Conservation (phyloP, 2,329 filamentous ascomycete species). For the Aspergillus terreus region DNA sequence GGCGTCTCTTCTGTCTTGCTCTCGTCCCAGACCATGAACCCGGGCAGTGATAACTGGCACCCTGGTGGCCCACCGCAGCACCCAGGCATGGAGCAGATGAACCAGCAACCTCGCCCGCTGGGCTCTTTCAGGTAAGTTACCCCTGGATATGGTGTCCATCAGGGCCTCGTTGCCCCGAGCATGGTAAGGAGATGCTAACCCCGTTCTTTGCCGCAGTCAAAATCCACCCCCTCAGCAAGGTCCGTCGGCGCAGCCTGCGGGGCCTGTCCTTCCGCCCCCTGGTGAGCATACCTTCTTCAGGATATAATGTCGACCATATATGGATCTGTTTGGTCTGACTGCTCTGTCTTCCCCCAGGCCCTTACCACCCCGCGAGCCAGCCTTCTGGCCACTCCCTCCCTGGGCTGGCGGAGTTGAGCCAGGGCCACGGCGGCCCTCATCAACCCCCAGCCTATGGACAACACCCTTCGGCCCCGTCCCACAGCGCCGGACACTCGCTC, state of each 20-base stretch:
- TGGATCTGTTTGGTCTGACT: constrained; percentile 14
- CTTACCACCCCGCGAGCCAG: constrained; percentile 41
- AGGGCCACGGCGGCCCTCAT: constrained; percentile 39
- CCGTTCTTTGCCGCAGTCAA: constrained; percentile 25
- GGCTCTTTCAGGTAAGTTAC: constrained; percentile 42
- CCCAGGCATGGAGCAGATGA: constrained; percentile 41
- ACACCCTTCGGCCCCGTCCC: constrained; percentile 34
- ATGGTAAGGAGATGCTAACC: constrained; percentile 6
- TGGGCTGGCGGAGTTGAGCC: constrained; percentile 45
- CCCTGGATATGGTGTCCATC: background rate
- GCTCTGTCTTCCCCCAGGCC: constrained; percentile 22
- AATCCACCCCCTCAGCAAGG: constrained; percentile 37
- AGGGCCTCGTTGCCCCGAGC: too few relatives aligned
- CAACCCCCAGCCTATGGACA: constrained; percentile 42
- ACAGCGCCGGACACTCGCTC: constrained; percentile 35
- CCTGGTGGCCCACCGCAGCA: constrained; percentile 39
- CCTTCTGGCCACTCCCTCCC: constrained; percentile 44
- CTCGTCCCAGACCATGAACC: constrained; percentile 33
- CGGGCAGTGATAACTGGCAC: constrained; percentile 43
- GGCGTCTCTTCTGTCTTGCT: background rate
- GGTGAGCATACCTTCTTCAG: constrained; percentile 27
- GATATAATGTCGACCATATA: background rate
- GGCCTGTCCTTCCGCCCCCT: constrained; percentile 38
- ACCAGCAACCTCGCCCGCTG: constrained; percentile 40
- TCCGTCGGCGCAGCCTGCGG: constrained; percentile 34